Percentiles rank a stretch among this genome's conserved stretches.
These are phyloP conservation scores for Allantophomopsis cytisporea DNA, from an alignment of 2,329 filamentous ascomycete species.

Conservation along the genomic window DNA sequence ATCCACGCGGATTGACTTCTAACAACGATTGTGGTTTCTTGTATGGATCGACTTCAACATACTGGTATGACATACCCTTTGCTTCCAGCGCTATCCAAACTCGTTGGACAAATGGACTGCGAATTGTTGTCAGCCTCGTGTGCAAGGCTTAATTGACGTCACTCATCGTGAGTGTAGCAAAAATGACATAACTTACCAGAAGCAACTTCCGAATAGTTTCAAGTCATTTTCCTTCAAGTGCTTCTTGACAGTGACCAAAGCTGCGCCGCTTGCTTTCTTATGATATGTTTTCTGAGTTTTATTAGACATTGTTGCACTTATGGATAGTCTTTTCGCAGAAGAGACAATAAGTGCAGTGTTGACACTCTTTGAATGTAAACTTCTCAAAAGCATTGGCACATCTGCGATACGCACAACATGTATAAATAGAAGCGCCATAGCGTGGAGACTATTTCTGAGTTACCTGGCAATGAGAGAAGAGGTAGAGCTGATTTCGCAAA, in stretches of 20 bases:
- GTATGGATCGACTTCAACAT: slow-evolving; percentile 75
- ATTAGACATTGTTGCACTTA: slow-evolving; percentile 28
- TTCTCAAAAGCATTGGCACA: not conserved
- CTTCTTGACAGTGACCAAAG: slow-evolving; percentile 53
- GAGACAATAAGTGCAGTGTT: not conserved
- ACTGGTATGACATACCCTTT: slow-evolving; percentile 70
- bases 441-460: too few relatives aligned
- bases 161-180: slow-evolving; percentile 2
- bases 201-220: slow-evolving; percentile 72
- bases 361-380: too few relatives aligned
- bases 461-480: too few relatives aligned
- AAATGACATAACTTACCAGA: slow-evolving; percentile 45
- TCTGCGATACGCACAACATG: too few relatives aligned
- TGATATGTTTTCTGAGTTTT: slow-evolving; percentile 51
- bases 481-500: too few relatives aligned
- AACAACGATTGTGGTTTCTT: slow-evolving; percentile 57
- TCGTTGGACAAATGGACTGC: slow-evolving; percentile 66
- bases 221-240: slow-evolving; percentile 58
- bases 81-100: slow-evolving; percentile 82
- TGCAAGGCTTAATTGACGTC: not conserved
- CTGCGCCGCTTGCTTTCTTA: slow-evolving; percentile 59
- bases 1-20: slow-evolving; percentile 62
- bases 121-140: slow-evolving; percentile 7
- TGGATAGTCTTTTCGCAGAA: slow-evolving; percentile 11
- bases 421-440: too few relatives aligned